Base-by-base conservation (phyloP, 345 rosid species). In the Fremontodendron californicum region DNA sequence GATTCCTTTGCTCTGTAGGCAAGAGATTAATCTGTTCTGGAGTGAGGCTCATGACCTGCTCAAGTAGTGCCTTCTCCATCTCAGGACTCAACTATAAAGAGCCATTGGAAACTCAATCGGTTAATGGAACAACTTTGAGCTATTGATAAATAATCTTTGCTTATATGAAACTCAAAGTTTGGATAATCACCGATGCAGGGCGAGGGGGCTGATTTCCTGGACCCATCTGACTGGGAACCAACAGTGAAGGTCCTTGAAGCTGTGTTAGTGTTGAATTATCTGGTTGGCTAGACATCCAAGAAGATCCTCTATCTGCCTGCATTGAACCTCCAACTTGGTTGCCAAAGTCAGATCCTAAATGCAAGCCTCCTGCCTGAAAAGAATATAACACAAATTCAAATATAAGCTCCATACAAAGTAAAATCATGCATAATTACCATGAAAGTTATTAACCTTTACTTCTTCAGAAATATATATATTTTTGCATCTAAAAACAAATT, bases 21-120 rank as follows among this genome's bases (percentile, higher is more conserved):
- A 96, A 82, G 52, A 87, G 87, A 87, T 88, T 91, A 51, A 93
- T 93, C 86, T 93, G 96, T 43, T 96, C 99, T n/a, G 88, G 98
- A 25, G 99, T 92, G 52, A 96, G 90, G 88, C 98, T 96, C 97
- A 96, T 96, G 79, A 96, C 98, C 87, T 93, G 96, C 73, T 93
- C 97, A 78, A 93, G 96, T 70, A 96, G 88, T 25, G 95, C 94
- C 88, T 92, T 89, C 92, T 96, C 98, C 98, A 89, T 96, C 79
- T 93, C 98, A 37, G 98, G 88, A 39, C 93, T 88, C 88, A 96
- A 83, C 99, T 96, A 80, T 42, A 76, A 52, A 42, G 29, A 51
- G 19, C n/a, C 40, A 65, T 67, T 58, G 52, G 51, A 21, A 74
- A 40, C 18, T 57, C 40, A 74, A 37, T 48, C 42, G 5, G 55